Evolutionary conservation across 1,139 yeast species (phyloP).

Genomic region (Pichia sp.): DNA sequence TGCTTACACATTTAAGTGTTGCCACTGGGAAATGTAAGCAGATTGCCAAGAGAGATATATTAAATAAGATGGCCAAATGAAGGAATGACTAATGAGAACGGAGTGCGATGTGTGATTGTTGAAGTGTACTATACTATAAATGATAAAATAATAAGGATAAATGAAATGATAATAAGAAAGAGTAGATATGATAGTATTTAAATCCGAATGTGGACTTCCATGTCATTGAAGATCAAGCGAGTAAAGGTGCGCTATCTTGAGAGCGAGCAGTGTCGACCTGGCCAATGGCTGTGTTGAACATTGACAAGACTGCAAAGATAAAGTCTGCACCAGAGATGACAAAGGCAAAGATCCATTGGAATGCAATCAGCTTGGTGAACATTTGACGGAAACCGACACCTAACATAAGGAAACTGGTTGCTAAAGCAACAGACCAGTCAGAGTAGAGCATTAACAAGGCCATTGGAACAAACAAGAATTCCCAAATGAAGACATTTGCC

Average conservation of each 20-base stretch:
- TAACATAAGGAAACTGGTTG: constrained; percentile 48
- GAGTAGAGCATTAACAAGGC: constrained; percentile 49
- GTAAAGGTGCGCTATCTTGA: constrained; percentile 26
- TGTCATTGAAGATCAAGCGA: constrained; percentile 17
- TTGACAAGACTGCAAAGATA: constrained; percentile 39
- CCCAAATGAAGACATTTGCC: constrained; percentile 74
- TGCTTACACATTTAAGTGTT: constrained; percentile 60
- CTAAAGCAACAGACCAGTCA: constrained; percentile 67
- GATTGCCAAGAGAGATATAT: constrained; percentile 41
- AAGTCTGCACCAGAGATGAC: constrained; percentile 51
- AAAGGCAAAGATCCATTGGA: constrained; percentile 82
- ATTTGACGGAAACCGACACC: constrained; percentile 69
- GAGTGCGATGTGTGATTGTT: too few relatives aligned
- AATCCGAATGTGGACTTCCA: too few relatives aligned
- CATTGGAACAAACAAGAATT: constrained; percentile 60
- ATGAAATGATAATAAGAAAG: not conserved
- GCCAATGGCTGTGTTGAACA: constrained; percentile 28
- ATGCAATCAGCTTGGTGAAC: constrained; percentile 58
- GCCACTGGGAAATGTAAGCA: constrained; percentile 50
- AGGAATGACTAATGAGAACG: not conserved
- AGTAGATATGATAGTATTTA: not conserved
- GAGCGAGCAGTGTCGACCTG: constrained; percentile 10
- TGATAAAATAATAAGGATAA: too few relatives aligned
- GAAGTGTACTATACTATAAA: too few relatives aligned
- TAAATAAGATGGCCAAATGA: constrained; percentile 56